Percentiles rank a stretch among this genome's conserved stretches.
phyloP scores from a whole-genome alignment of 345 rosid species.

The Euphorbia peplus region DNA sequence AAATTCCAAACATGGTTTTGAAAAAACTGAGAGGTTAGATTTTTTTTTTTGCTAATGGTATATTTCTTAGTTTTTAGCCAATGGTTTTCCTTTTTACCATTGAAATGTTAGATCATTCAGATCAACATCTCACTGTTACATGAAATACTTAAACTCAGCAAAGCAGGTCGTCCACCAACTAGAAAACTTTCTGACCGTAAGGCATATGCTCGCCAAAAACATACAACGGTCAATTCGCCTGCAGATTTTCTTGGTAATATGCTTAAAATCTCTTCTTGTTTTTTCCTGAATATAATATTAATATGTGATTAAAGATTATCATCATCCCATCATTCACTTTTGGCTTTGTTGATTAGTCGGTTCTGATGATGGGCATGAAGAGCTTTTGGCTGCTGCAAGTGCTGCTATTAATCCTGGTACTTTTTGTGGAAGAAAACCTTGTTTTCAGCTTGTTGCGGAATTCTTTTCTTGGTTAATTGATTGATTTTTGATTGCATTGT shows the following conservation, averaged over 20 bases:
- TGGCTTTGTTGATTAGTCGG: slow-evolving; percentile 48
- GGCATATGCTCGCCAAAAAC: slow-evolving; percentile 74
- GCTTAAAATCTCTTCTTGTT: slow-evolving; percentile 13
- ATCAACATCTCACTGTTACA: slow-evolving; percentile 25
- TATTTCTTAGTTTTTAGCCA: slow-evolving; percentile 10
- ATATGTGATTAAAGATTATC: slow-evolving; percentile 13
- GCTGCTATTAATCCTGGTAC: slow-evolving; percentile 68
- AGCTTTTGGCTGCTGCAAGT: slow-evolving; percentile 77
- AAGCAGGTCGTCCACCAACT: slow-evolving; percentile 83
- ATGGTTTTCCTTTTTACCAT: slow-evolving; percentile 4
- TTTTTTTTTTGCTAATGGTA: slow-evolving; percentile 15
- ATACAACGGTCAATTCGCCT: slow-evolving; percentile 44
- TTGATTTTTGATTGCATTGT: slow-evolving; percentile 41
- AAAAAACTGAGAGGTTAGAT: slow-evolving; percentile 72
- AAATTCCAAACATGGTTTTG: slow-evolving; percentile 64
- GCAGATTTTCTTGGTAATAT: slow-evolving; percentile 76
- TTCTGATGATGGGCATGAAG: slow-evolving; percentile 80
- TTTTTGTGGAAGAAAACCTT: slow-evolving; percentile 10
- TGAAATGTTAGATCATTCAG: not conserved
- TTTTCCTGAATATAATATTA: slow-evolving; percentile 7
- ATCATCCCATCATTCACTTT: slow-evolving; percentile 21
- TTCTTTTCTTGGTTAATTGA: slow-evolving; percentile 21
- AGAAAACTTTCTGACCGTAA: slow-evolving; percentile 91
- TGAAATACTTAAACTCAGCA: slow-evolving; percentile 52
- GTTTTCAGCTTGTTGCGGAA: slow-evolving; percentile 14